Percentiles rank a stretch among this genome's conserved stretches.
Evolutionary conservation across 306 rosid species (phyloP).

Genomic region (Cucurbita maxima): DNA sequence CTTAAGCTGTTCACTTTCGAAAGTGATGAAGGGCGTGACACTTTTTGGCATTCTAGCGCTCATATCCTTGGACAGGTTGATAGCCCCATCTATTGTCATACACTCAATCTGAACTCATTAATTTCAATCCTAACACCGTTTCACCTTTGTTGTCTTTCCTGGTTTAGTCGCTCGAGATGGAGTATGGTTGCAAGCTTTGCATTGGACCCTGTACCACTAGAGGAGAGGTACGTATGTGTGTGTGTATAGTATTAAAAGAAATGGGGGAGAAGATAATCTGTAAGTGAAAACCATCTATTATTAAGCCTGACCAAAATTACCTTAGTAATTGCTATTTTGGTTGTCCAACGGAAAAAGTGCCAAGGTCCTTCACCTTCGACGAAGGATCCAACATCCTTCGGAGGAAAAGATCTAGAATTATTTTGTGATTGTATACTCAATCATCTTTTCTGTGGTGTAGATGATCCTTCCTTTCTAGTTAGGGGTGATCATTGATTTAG

Average conservation of each 20-base stretch:
- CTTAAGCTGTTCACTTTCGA: conserved; percentile 65
- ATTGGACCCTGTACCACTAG: conserved; percentile 96
- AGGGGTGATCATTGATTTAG: not conserved
- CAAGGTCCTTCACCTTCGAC: not conserved
- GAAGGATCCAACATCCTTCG: not conserved
- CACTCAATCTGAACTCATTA: not conserved
- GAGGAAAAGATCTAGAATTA: not conserved
- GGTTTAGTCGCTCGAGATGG: conserved; percentile 58
- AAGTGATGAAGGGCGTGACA: conserved; percentile 72
- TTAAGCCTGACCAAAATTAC: not conserved
- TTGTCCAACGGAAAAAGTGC: not conserved
- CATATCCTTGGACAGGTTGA: conserved; percentile 88
- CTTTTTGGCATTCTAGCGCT: conserved; percentile 98
- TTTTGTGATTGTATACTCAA: not conserved
- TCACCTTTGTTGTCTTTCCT: not conserved
- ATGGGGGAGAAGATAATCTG: not conserved
- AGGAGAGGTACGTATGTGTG: conserved; percentile 49
- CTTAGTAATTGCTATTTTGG: not conserved
- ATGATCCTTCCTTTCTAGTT: not conserved
- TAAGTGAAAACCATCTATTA: not conserved
- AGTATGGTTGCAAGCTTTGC: conserved; percentile 91
- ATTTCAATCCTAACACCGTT: not conserved
- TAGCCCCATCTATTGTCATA: not conserved
- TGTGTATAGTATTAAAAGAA: not conserved
- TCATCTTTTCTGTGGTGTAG: not conserved